Conservation (phyloP, 768 basidiomycete genomes). For the Mycena vulgaris region DNA sequence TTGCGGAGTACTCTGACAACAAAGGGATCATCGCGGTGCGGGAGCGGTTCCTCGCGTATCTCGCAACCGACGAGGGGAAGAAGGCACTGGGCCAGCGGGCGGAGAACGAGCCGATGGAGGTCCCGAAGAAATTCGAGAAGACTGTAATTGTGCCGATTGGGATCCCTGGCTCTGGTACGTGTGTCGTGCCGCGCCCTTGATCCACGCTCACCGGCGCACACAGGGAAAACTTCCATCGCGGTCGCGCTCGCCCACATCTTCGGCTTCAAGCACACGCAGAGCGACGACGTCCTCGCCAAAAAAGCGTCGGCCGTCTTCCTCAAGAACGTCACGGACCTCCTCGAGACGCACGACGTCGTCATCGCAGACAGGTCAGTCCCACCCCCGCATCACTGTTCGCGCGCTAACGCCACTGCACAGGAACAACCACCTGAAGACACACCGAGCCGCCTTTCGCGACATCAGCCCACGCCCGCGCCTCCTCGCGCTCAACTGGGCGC, state of each 20-base stretch:
- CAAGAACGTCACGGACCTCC: constrained; percentile 75
- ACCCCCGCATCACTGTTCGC: not conserved
- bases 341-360: constrained; percentile 81
- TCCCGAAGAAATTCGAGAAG: constrained; percentile 67
- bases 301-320: constrained; percentile 80
- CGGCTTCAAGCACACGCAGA: constrained; percentile 92
- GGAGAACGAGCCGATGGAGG: constrained; percentile 43
- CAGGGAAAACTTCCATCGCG: constrained; percentile 92
- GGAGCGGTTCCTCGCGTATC: constrained; percentile 83
- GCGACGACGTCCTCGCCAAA: constrained; percentile 88
- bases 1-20: constrained; percentile 74
- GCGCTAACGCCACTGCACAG: constrained; percentile 47
- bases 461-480: too few species aligned
- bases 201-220: not conserved
- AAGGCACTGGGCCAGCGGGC: constrained; percentile 37
- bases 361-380: constrained; percentile 89
- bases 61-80: constrained; percentile 64
- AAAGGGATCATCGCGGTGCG: constrained; percentile 90
- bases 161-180: constrained; percentile 93
- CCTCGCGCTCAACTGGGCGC: constrained; percentile 86
- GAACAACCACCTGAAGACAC: constrained; percentile 90
- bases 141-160: constrained; percentile 93
- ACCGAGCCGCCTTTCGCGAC: constrained; percentile 81
- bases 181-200: not conserved
- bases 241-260: constrained; percentile 87